phyloP scores from a whole-genome alignment of 768 basidiomycete species.

The Tephrocybe rancida region DNA sequence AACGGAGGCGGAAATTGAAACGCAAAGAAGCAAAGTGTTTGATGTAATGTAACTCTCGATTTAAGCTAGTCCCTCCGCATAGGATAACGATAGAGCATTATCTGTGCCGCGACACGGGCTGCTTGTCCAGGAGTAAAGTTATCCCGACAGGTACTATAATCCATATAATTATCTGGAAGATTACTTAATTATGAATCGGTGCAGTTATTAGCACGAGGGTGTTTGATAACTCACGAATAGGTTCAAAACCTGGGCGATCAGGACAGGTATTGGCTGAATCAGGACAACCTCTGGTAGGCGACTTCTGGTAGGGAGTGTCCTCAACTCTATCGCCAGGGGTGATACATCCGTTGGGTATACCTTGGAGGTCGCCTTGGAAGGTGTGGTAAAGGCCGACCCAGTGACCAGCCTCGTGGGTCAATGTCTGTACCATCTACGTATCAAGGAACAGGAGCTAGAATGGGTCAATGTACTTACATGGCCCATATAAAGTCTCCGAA shows the following conservation, averaged over 20 bases:
- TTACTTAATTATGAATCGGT: background rate
- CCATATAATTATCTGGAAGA: background rate
- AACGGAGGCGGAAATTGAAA: no score
- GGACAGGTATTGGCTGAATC: background rate
- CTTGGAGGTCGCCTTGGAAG: background rate
- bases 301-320: background rate
- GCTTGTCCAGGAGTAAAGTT: background rate
- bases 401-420: background rate
- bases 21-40: no score
- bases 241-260: background rate
- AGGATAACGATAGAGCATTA: no score
- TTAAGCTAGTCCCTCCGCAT: no score
- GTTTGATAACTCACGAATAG: background rate
- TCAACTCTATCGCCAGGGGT: background rate
- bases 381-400: background rate
- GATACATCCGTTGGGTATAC: background rate
- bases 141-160: background rate
- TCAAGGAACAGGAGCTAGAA: background rate
- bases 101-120: background rate
- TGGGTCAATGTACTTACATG: background rate
- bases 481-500: background rate
- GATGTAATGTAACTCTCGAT: no score
- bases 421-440: background rate
- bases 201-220: background rate
- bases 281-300: background rate